phyloP scores from a whole-genome alignment of 257 asterid species.

The Nicotiana attenuata region DNA sequence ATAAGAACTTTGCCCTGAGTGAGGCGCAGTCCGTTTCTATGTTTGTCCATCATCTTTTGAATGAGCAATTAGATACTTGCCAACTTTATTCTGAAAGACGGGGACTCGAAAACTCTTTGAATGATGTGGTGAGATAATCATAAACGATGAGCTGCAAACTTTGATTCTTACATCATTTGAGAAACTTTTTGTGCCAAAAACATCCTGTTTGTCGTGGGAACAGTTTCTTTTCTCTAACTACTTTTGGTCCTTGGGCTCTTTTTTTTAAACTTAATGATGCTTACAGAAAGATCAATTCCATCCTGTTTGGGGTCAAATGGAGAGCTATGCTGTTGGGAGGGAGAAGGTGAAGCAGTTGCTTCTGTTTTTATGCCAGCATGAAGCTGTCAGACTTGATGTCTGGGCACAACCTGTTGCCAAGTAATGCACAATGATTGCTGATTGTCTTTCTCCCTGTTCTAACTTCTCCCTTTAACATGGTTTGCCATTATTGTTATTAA shows the following conservation, averaged over 20 bases:
- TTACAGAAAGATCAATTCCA: conserved; percentile 76
- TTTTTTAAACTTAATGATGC: not conserved
- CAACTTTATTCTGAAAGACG: conserved; percentile 53
- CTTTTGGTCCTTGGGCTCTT: conserved; percentile 13
- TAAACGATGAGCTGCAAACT: conserved; percentile 10
- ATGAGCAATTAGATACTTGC: conserved; percentile 51
- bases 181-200: not conserved
- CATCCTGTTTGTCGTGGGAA: conserved; percentile 1
- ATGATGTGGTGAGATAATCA: conserved; percentile 57
- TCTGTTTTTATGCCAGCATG: conserved; percentile 91
- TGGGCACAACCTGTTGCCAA: conserved; percentile 98
- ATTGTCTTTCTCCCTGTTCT: conserved; percentile 6
- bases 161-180: conserved; percentile 11
- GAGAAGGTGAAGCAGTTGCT: conserved; percentile 87
- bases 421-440: conserved; percentile 36
- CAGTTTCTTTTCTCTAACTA: not conserved
- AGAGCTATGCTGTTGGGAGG: conserved; percentile 70
- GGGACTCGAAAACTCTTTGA: conserved; percentile 46
- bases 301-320: conserved; percentile 99
- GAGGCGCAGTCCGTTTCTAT: conserved; percentile 73
- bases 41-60: conserved; percentile 36
- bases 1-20: conserved; percentile 72
- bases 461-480: not conserved
- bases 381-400: conserved; percentile 96
- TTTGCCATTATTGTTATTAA: conserved; percentile 14